Conservation (phyloP, 306 rosid genomes). For the Amphicarpaea edgeworthii region DNA sequence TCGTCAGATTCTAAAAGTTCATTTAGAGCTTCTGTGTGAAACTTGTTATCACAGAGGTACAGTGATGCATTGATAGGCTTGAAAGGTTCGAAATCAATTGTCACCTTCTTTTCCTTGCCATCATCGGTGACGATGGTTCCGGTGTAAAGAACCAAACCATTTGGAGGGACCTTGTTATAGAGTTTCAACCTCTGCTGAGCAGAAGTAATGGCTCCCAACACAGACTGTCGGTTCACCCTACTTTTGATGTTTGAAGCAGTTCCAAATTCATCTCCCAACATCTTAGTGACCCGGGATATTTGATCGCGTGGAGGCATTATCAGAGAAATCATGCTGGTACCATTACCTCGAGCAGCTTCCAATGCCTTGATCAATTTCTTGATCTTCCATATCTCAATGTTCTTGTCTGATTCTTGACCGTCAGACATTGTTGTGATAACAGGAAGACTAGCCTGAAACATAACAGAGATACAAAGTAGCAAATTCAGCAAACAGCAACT, state of each 20-base stretch:
- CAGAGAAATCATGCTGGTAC: conserved; percentile 86
- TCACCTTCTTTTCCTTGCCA: conserved; percentile 80
- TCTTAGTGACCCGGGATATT: conserved; percentile 75
- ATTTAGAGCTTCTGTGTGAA: conserved; percentile 75
- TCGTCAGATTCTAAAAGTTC: conserved; percentile 81
- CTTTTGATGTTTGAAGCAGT: conserved; percentile 85
- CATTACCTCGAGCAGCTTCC: conserved; percentile 82
- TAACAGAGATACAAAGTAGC: neutral
- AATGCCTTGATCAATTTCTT: conserved; percentile 78
- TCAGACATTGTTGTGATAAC: conserved; percentile 55
- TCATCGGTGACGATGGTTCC: conserved; percentile 80
- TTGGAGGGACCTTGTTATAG: conserved; percentile 77
- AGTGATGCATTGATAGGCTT: conserved; percentile 77
- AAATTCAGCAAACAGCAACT: conserved; percentile 1
- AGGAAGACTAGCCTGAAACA: conserved; percentile 6
- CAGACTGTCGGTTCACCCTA: conserved; percentile 80
- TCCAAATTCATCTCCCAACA: conserved; percentile 85
- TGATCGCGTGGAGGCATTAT: conserved; percentile 86
- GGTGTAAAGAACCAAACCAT: conserved; percentile 73
- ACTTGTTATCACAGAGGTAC: conserved; percentile 81
- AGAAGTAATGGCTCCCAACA: conserved; percentile 77
- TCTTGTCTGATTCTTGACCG: conserved; percentile 74
- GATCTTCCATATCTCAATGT: conserved; percentile 81
- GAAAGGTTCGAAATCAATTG: conserved; percentile 83
- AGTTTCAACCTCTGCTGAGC: conserved; percentile 85